Percentiles rank a stretch among this genome's conserved stretches.
Conservation (phyloP, 129 eudicot species). For the Helichrysum umbraculigerum region DNA sequence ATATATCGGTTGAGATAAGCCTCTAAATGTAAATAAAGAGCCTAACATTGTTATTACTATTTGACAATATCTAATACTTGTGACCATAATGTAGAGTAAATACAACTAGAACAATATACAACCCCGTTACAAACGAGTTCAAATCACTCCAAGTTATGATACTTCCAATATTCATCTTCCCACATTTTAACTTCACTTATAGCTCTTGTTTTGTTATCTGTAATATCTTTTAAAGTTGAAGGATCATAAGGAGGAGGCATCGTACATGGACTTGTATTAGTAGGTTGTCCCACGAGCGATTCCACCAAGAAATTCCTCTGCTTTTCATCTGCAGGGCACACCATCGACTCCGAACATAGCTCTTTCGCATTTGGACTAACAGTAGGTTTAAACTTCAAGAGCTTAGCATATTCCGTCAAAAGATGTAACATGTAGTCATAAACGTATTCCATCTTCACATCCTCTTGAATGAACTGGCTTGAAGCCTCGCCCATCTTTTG, state of each 20-base stretch:
- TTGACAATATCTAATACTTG: neutral
- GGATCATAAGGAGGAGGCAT: conserved; percentile 72
- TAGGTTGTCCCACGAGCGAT: conserved; percentile 54
- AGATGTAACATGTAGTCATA: conserved; percentile 80
- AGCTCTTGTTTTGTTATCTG: conserved; percentile 37
- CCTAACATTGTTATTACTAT: neutral
- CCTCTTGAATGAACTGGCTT: conserved; percentile 65
- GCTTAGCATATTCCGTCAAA: conserved; percentile 60
- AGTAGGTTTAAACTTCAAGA: conserved; percentile 55
- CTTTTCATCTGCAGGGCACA: conserved; percentile 48
- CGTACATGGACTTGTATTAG: conserved; percentile 47
- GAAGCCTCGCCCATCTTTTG: conserved; percentile 59
- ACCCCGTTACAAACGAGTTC: neutral
- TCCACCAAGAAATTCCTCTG: conserved; percentile 62
- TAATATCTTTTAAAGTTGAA: conserved; percentile 38
- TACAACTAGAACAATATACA: neutral
- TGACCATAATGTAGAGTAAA: neutral
- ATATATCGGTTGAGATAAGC: neutral
- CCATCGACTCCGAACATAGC: conserved; percentile 68
- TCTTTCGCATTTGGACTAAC: conserved; percentile 55
- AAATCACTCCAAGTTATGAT: conserved; percentile 25
- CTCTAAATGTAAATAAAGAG: neutral
- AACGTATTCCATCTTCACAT: conserved; percentile 62
- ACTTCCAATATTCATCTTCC: conserved; percentile 70
- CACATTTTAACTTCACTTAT: conserved; percentile 63